Evolutionary conservation across 306 rosid species (phyloP), one percentile per base, ranked within the genome.

Genomic region (Sphenostylis stenocarpa): DNA sequence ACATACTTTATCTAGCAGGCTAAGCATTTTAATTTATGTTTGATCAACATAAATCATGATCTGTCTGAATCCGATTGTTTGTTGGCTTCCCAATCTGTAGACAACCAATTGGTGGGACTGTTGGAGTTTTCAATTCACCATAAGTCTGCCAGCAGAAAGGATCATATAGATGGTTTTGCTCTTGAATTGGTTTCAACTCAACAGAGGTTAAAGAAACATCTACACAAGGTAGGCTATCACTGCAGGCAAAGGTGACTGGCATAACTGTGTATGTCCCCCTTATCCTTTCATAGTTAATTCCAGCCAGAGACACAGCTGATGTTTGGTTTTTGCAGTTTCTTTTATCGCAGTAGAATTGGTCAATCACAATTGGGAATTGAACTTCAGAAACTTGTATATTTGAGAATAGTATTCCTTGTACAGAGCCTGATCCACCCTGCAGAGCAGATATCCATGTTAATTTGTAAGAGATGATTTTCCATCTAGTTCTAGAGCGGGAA

Each of bases 401-500:
- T 72, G 99, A 95, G 84, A 95, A 95, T 65, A 84, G 76, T 15
- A 95, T 89, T 81, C 94, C 97, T 58, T 90, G 96, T 70, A 90
- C 99, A 12, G 93, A 89, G 12, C 99, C 97, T 65, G 91, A 85
- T 75, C 99, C 99, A 70, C 99, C 99, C 97, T 95, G 90, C 84
- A 84, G 57, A 92, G 91, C 84, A 84, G 57, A 77, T 6, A 56
- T 64, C 12, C 28, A 38, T 69, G 62, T 78, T 36, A 68, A 53
- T 47, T 67, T 67, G 60, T 67, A 17, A 58, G 47, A 49, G 52
- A 74, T 67, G 38, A 72, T 55, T 72, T 28, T 77, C 34, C 56
- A 39, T 45, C 17, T 55, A 43, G 70, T 34, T 77, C 31, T 7
- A 29, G 51, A 43, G 23, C 66, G 47, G 28, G 69, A 44, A 58